Evolutionary conservation across 164 flowering plant genomes (phyloP), one percentile per base, ranked within the genome.

Genomic region (Platanus orientalis): DNA sequence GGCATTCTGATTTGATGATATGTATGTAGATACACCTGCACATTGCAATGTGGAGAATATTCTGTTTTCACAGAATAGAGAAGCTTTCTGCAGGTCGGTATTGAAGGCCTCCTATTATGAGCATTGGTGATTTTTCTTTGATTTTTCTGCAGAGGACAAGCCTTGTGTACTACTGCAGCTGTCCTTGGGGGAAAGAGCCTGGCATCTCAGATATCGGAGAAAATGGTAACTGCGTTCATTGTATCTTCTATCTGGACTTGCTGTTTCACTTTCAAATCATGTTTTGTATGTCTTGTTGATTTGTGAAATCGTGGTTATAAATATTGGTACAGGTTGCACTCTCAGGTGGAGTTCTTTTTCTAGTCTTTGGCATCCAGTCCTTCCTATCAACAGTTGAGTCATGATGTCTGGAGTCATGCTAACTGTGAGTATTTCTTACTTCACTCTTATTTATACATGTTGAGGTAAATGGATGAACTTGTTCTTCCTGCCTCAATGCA

Each of bases 141-240:
- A 28, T 25, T 27, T 61, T 52, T 74, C 25, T 72, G 58, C 79
- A 94, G 99, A 59, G 99, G 94, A 44, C 99, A 94, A 78, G 88
- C 96, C 61, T 73, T 94, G 77, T 94, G 97, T 70, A 91, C 97
- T 2, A 83, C 82, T 42, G 96, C 96, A 62, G 99, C 99, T 63
- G 99, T 94, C 26, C 13, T 94, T 55, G 99, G 97, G 53, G 99
- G 99, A 54, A 94, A 91, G 79, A 86, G 96, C 72, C 75, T 94
- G 76, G 99, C 99, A 66, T 84, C 89, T 49, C 89, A 82, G 70
- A 94, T 94, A 78, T 91, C 99, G 20, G 99, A 94, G 69, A 89
- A 74, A 86, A 73, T 91, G 58, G 97, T 91, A 76, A 77, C 51
- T 57, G 14, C 28, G 6, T 21, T 56, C 6, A 42, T 59, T 49